Evolutionary conservation across 495 filamentous ascomycete species (phyloP).

Genomic region (Platismatia glauca): DNA sequence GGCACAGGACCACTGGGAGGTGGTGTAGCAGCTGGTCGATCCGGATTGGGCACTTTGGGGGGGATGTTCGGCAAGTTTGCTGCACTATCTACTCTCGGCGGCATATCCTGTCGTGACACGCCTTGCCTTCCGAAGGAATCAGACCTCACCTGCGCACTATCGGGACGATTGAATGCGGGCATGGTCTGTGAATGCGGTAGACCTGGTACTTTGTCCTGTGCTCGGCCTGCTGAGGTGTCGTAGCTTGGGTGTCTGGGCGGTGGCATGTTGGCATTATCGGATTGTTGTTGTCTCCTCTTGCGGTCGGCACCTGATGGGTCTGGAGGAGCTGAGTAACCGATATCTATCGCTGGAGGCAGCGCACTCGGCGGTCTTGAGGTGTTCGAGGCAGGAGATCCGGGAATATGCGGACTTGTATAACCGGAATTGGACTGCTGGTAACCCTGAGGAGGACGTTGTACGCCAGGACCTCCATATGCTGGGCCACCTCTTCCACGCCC

Average conservation of each 20-base stretch:
- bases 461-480: background rate
- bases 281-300: constrained; percentile 27
- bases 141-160: constrained; percentile 10
- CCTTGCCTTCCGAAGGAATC: constrained; percentile 11
- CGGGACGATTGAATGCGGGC: constrained; percentile 10
- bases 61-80: constrained; percentile 9
- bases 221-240: constrained; percentile 12
- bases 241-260: constrained; percentile 14
- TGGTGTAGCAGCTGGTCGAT: constrained; percentile 27
- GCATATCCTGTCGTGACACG: constrained; percentile 11
- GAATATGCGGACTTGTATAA: constrained; percentile 21
- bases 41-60: constrained; percentile 17
- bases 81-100: constrained; percentile 9
- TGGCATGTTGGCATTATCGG: constrained; percentile 17
- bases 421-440: constrained; percentile 35
- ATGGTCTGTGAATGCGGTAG: constrained; percentile 22
- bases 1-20: constrained; percentile 21
- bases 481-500: constrained; percentile 22
- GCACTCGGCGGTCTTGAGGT: constrained; percentile 14
- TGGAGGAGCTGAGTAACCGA: constrained; percentile 46
- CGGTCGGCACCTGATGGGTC: constrained; percentile 33
- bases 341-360: constrained; percentile 39
- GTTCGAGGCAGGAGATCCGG: constrained; percentile 6
- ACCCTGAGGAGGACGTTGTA: constrained; percentile 23
- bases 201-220: constrained; percentile 15